Evolutionary conservation across 441 rosid genomes (phyloP).

Genomic region (Kokia cookei): DNA sequence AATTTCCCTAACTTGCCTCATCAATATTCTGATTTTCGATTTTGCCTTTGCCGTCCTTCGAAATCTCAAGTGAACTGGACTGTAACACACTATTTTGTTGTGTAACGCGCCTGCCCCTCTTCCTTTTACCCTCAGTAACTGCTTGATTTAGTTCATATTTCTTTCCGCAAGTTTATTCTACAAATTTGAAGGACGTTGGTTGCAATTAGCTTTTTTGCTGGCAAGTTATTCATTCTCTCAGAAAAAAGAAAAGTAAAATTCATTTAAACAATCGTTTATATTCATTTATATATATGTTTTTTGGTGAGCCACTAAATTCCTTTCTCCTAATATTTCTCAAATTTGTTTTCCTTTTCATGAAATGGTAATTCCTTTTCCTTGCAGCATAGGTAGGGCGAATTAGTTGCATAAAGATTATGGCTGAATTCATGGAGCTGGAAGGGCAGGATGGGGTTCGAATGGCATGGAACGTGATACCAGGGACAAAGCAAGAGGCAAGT

Average conservation of each 20-base stretch:
- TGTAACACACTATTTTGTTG: neutral
- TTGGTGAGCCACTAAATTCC: neutral
- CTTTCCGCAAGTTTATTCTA: neutral
- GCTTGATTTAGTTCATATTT: neutral
- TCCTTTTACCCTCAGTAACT: neutral
- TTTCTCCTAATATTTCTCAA: neutral
- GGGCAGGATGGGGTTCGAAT: conserved; percentile 81
- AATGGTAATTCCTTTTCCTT: neutral
- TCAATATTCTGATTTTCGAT: neutral
- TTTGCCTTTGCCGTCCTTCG: neutral
- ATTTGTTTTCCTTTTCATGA: neutral
- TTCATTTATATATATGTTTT: neutral
- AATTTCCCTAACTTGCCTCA: neutral
- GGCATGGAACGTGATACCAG: conserved; percentile 92
- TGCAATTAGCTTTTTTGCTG: neutral
- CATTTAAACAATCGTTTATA: neutral
- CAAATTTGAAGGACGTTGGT: neutral
- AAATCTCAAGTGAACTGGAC: neutral
- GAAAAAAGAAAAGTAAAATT: neutral
- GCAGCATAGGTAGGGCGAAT: neutral
- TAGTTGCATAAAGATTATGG: conserved; percentile 25
- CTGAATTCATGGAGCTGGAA: conserved; percentile 76
- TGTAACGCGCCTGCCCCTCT: neutral
- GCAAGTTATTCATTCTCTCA: neutral
- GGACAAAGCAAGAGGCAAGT: conserved; percentile 55